A percentile compares a stretch with the other conserved stretches of the same genome.
Conservation (phyloP, 2,329 filamentous ascomycete genomes). For the Exophiala oligosperma region DNA sequence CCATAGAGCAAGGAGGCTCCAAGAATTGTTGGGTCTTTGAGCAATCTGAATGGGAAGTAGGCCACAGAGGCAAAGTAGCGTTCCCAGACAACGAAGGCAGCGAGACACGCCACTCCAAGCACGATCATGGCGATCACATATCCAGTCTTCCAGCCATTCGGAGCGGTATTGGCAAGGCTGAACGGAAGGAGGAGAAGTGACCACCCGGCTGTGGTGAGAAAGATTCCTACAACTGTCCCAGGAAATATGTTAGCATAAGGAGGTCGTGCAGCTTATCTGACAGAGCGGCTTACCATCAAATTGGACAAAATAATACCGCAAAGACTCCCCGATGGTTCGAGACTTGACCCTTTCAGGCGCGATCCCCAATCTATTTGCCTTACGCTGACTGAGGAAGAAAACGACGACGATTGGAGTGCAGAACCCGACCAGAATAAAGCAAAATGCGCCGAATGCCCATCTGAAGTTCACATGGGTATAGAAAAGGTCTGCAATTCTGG, state of each 20-base stretch:
- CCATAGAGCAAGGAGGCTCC: slow-evolving; percentile 52
- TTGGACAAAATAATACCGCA: slow-evolving; percentile 55
- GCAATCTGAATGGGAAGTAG: slow-evolving; percentile 55
- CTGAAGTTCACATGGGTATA: slow-evolving; percentile 30
- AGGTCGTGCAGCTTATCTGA: slow-evolving; percentile 19
- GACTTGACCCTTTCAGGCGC: slow-evolving; percentile 36
- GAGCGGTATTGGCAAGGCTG: slow-evolving; percentile 47
- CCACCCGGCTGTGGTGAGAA: slow-evolving; percentile 59
- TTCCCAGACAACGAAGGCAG: slow-evolving; percentile 56
- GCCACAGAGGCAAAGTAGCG: slow-evolving; percentile 49
- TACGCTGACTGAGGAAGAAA: slow-evolving; percentile 54
- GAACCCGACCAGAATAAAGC: slow-evolving; percentile 55
- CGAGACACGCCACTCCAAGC: slow-evolving; percentile 53
- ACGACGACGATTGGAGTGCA: slow-evolving; percentile 50
- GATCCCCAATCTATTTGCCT: slow-evolving; percentile 55
- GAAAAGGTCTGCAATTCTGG: no score
- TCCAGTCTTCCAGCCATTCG: slow-evolving; percentile 42
- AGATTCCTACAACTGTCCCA: slow-evolving; percentile 52
- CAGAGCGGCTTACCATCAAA: slow-evolving; percentile 58
- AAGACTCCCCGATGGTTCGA: not conserved
- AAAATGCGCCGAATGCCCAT: slow-evolving; percentile 62
- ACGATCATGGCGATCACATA: slow-evolving; percentile 51
- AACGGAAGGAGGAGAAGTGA: slow-evolving; percentile 65
- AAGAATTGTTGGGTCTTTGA: slow-evolving; percentile 47
- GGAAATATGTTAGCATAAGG: not conserved